Evolutionary conservation across 495 filamentous ascomycete genomes (phyloP), one percentile per base, ranked within the genome.

Genomic region (Podospora pseudopauciseta): DNA sequence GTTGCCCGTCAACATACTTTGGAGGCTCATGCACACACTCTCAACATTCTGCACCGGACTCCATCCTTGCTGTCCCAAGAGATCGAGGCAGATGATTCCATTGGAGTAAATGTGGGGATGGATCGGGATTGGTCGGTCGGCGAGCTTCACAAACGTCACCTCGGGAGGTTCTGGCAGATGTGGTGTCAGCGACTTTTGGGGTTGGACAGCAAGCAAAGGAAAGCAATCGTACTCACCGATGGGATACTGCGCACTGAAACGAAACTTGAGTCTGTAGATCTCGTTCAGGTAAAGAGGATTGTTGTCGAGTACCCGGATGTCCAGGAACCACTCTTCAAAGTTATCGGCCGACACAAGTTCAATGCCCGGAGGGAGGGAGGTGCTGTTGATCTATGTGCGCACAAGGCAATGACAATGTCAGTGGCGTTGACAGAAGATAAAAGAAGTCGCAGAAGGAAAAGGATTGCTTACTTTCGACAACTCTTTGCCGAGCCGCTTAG

Each of bases 51-150:
- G 96, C 11, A 98, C 94, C 0, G 95, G 95, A 15, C 89, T 93
- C 95, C 95, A 99, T 70, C 96, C 95, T 62, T 91, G 88, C 19
- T 79, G 72, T 66, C 93, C 92, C 19, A 99, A 89, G 0, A 99
- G 89, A 71, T 99, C 96, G 26, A 99, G 90, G 73, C 95, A 99
- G 75, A 99, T 99, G 76, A 97, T 94, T 63, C 95, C 95, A 77
- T 99, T 99, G 69, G 91, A 94, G 80, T 99, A 99, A 76, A 99
- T 91, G 81, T 99, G 95, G 1, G 95, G 95, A 72, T 99, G 95
- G 74, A 97, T 95, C 0, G 95, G 95, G 71, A 99, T 95, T 5
- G 90, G 86, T 60, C 90, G 88, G 54, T 86, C 79, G 54, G 86
- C 75, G 65, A 86, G 77, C 70, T 86, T 81, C 60, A 92, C 85